Percentiles rank a stretch among this genome's conserved stretches.
These are phyloP conservation scores for Castanea sativa DNA, from an alignment of 306 rosid species.

Conservation along the genomic window DNA sequence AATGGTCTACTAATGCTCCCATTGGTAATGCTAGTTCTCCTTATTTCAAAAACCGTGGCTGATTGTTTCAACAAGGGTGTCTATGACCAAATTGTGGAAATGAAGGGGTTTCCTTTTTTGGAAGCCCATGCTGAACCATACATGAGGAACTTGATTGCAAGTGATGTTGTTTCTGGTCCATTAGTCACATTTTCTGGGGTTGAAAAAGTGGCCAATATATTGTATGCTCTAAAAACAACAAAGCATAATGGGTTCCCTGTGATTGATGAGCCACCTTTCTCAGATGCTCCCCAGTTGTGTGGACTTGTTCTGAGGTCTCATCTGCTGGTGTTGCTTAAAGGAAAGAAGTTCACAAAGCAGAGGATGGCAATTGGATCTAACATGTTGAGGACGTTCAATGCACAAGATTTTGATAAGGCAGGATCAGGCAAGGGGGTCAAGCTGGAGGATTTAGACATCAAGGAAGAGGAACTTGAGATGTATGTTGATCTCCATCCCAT, in stretches of 20 bases:
- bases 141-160: slow-evolving; percentile 63
- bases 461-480: slow-evolving; percentile 66
- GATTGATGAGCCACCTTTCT: slow-evolving; percentile 68
- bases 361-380: slow-evolving; percentile 28
- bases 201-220: slow-evolving; percentile 65
- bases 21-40: slow-evolving; percentile 71
- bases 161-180: slow-evolving; percentile 78
- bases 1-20: slow-evolving; percentile 76
- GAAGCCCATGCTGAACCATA: slow-evolving; percentile 78
- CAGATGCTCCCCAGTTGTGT: slow-evolving; percentile 52
- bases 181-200: slow-evolving; percentile 58
- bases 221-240: slow-evolving; percentile 45
- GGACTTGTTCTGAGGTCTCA: slow-evolving; percentile 82
- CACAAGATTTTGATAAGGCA: slow-evolving; percentile 69
- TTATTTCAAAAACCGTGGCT: slow-evolving; percentile 68
- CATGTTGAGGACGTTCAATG: slow-evolving; percentile 34
- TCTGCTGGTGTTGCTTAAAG: slow-evolving; percentile 64
- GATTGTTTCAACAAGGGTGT: slow-evolving; percentile 75
- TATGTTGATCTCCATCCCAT: slow-evolving; percentile 73
- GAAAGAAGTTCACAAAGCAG: slow-evolving; percentile 41
- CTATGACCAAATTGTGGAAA: slow-evolving; percentile 68
- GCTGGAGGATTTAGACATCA: slow-evolving; percentile 52
- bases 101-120: slow-evolving; percentile 73
- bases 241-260: slow-evolving; percentile 77
- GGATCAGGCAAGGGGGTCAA: slow-evolving; percentile 71